Evolutionary conservation across 805 yeast species (phyloP), one percentile per base, ranked within the genome.

Genomic region (Cyberlindnera americana): DNA sequence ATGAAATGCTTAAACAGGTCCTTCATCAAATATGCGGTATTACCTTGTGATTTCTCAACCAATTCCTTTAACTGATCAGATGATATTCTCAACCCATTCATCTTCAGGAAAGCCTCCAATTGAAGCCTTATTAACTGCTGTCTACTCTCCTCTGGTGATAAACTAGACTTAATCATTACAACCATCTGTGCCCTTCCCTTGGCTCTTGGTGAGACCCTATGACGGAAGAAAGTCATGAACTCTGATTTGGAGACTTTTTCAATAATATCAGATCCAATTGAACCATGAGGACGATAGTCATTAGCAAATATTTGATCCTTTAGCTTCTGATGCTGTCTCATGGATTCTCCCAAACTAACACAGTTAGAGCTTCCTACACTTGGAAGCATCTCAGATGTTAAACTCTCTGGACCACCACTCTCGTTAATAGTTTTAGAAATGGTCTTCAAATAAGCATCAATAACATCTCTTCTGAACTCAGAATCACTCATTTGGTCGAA

Each of bases 11-110:
- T 64, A 45, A 72, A 62, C 27, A 77, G 49, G 19, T 64, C 64
- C 43, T 69, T 73, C 28, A 66, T 37, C 13, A 77, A 41, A 1
- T 36, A 39, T 1, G 63, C 46, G 5, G 70, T 64, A 4, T 64
- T 67, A 0, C 72, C 69, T 0, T 66, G 56, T 6, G 74, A 49
- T 6, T 48, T 49, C 2, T 63, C 59, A 1, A 75, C 57, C 4
- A 76, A 66, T 11, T 57, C 61, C 6, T 53, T 49, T 18, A 77
- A 45, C 19, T 61, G 65, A 1, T 65, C 67, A 8, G 60, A 54
- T 6, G 70, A 60, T 7, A 77, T 72, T 3, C 71, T 64, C 17
- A 77, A 52, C 0, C 78, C 78, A 37, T 73, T 69, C 46, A 70
- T 61, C 21, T 65, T 67, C 31, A 77, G 53, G 38, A 73, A 72